Evolutionary conservation across 129 eudicot genomes (phyloP), one percentile per base, ranked within the genome.

Genomic region (Tagetes erecta): DNA sequence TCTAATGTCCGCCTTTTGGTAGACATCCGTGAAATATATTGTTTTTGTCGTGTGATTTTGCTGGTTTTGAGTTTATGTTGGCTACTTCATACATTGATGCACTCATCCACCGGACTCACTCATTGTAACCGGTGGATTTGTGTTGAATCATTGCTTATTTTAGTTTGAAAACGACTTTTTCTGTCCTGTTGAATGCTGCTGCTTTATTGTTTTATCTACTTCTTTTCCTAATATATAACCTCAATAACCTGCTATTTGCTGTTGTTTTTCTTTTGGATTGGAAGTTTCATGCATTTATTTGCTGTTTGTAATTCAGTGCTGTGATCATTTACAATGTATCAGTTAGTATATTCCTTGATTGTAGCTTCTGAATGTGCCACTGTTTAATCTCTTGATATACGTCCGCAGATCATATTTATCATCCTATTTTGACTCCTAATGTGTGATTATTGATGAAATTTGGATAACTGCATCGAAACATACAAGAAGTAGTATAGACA

Each of bases 11-110:
- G 51, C 69, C 14, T 55, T 58, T 65, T 33, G 31, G 5, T 76
- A 56, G 39, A 50, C 40, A 63, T 69, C 45, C 27, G 67, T 76
- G 11, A 20, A 6, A 35, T 40, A 3, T 49, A 27, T 65, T 3
- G 8, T 64, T 41, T 64, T 50, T 57, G 62, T 37, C 6, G 35
- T 38, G 8, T 65, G 65, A 74, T 51, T 37, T 49, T 27, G 64
- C 52, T 63, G 2, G 41, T 46, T 72, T 75, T 20, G 70, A 64
- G 78, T 69, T 58, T 77, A 47, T 73, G 45, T 41, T 58, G 31
- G 68, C 42, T 59, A 73, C 39, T 73, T 12, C 27, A 62, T 59
- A 44, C 45, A 6, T 38, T 33, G 47, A 45, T 34, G 57, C 37
- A 14, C 14, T 58, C 34, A 31, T 59, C n/a, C 13, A 73, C 59